These are phyloP conservation scores for Tolypocladium album DNA, from an alignment of 2,329 filamentous ascomycete species.

Conservation along the genomic window DNA sequence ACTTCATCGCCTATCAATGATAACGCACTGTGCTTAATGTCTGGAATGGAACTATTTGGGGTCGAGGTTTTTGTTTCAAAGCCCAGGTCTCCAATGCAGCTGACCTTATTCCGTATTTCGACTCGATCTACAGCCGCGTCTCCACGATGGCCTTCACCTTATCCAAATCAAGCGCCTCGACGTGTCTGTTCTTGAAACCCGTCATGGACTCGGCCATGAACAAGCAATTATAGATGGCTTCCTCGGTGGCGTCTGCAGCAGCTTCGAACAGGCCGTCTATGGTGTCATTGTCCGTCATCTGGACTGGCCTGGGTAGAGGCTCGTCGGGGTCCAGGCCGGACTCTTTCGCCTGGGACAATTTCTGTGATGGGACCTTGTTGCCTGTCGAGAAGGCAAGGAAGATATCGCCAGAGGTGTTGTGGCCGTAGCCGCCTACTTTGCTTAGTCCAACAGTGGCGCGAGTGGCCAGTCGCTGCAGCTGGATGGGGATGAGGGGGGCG, in stretches of 20 bases:
- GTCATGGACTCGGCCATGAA: constrained; percentile 50
- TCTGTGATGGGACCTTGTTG: constrained; percentile 32
- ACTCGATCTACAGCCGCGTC: constrained; percentile 16
- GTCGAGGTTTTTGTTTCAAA: no score
- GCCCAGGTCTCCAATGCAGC: no score
- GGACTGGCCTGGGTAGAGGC: constrained; percentile 19
- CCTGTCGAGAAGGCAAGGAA: constrained; percentile 58
- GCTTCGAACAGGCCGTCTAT: constrained; percentile 54
- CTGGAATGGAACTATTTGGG: neutral
- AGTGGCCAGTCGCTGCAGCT: constrained; percentile 38
- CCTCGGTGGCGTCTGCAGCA: constrained; percentile 50
- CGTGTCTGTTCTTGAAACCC: constrained; percentile 36
- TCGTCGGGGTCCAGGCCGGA: constrained; percentile 30
- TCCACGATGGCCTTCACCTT: constrained; percentile 34
- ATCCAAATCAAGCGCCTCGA: constrained; percentile 38
- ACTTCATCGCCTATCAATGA: neutral
- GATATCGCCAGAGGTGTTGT: constrained; percentile 54
- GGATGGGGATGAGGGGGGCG: constrained; percentile 18
- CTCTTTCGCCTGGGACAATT: constrained; percentile 7
- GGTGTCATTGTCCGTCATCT: constrained; percentile 40
- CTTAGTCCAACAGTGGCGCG: constrained; percentile 51
- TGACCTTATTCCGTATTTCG: neutral
- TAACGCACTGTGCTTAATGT: neutral
- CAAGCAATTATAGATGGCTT: constrained; percentile 54
- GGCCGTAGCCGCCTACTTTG: constrained; percentile 49